These are phyloP conservation scores for Yamadazyma scolyti DNA, from an alignment of 805 yeast species.

Conservation along the genomic window DNA sequence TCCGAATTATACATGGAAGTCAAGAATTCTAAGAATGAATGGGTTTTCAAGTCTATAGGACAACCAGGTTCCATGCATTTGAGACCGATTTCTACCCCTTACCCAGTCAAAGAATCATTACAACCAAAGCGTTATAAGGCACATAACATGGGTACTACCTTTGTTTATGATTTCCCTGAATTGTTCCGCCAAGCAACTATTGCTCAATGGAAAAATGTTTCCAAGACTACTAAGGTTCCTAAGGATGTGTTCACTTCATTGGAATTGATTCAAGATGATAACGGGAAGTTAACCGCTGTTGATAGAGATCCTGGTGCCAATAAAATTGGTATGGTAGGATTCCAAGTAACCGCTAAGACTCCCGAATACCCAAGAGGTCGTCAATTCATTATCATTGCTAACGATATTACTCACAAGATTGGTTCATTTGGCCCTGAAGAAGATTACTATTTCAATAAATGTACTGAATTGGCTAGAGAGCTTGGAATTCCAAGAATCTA, in stretches of 20 bases:
- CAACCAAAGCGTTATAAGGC: constrained; percentile 99
- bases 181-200: constrained; percentile 89
- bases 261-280: constrained; percentile 83
- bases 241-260: constrained; percentile 73
- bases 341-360: constrained; percentile 84
- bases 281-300: constrained; percentile 79
- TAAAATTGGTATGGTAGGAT: constrained; percentile 96
- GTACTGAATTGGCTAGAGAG: constrained; percentile 86
- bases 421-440: constrained; percentile 99
- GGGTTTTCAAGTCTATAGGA: constrained; percentile 96
- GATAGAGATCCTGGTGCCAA: constrained; percentile 96
- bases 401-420: constrained; percentile 95
- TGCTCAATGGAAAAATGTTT: constrained; percentile 75
- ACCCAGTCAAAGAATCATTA: constrained; percentile 95
- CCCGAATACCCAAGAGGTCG: constrained; percentile 98
- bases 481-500: constrained; percentile 94
- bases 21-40: constrained; percentile 86
- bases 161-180: constrained; percentile 98
- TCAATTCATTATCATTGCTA: constrained; percentile 87
- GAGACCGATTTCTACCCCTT: constrained; percentile 92
- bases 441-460: constrained; percentile 86
- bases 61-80: constrained; percentile 96
- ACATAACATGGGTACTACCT: constrained; percentile 96
- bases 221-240: constrained; percentile 54
- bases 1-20: constrained; percentile 94